Percentiles rank a stretch among this genome's conserved stretches.
Evolutionary conservation across 23 red algal genomes (phyloP).

Genomic region (Gracilaria domingensis): DNA sequence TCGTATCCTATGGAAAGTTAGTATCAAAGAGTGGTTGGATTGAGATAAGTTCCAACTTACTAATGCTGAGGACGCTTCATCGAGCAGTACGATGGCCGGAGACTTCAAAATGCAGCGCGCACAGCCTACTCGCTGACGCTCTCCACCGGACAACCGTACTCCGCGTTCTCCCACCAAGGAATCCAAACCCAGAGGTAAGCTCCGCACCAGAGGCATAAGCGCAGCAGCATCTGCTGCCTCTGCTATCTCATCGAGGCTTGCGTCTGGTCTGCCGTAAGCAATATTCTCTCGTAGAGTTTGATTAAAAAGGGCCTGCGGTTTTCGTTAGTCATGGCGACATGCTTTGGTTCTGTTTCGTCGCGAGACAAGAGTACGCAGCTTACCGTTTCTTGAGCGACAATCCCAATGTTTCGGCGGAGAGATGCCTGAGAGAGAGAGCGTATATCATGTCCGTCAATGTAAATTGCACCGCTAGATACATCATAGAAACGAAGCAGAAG

Average conservation of each 20-base stretch:
- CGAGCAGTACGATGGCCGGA: conserved; percentile 62
- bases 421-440: neutral
- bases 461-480: conserved; percentile 54
- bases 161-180: conserved; percentile 83
- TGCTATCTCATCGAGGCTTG: conserved; percentile 11
- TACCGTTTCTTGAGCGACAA: conserved; percentile 85
- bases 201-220: conserved; percentile 49
- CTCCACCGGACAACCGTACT: conserved; percentile 74
- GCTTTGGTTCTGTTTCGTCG: neutral
- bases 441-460: conserved; percentile 63
- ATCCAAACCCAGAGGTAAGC: conserved; percentile 66
- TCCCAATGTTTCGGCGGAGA: conserved; percentile 57
- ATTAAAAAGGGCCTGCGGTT: conserved; percentile 47
- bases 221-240: conserved; percentile 47
- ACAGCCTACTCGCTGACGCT: conserved; percentile 87
- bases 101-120: conserved; percentile 76
- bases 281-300: conserved; percentile 76
- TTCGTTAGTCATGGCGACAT: neutral
- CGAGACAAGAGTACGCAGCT: too few relatives aligned
- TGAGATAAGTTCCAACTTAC: neutral
- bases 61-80: conserved; percentile 87
- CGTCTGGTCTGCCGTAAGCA: conserved; percentile 44
- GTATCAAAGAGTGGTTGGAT: neutral
- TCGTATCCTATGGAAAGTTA: conserved; percentile 15
- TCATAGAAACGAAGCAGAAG: conserved; percentile 91